Evolutionary conservation across 441 rosid species (phyloP).

Genomic region (Euphorbia celastroides): DNA sequence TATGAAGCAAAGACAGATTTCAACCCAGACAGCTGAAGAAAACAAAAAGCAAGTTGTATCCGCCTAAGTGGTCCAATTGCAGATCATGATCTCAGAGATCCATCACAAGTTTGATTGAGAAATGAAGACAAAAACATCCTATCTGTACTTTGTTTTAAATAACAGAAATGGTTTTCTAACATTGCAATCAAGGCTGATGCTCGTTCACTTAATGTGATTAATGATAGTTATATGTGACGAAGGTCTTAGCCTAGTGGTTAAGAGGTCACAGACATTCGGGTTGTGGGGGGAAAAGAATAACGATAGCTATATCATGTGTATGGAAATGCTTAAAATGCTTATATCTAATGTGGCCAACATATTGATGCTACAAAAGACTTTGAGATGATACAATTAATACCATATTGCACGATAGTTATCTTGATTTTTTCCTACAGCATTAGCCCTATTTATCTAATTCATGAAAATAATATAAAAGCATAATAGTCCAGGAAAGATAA

Average conservation of each 20-base stretch:
- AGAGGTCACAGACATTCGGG: no score
- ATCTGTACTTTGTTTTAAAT: not conserved
- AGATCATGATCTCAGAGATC: not conserved
- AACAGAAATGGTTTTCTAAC: slow-evolving; percentile 1
- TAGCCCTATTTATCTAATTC: not conserved
- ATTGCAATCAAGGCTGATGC: not conserved
- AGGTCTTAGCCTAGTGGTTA: no score
- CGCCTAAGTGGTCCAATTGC: not conserved
- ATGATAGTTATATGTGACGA: not conserved
- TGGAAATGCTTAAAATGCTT: not conserved
- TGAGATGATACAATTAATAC: not conserved
- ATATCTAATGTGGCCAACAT: not conserved
- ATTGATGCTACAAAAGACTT: not conserved
- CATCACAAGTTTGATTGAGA: not conserved
- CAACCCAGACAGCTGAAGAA: not conserved
- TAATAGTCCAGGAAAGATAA: not conserved
- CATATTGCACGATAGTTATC: not conserved
- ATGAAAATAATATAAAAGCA: not conserved
- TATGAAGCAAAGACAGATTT: not conserved
- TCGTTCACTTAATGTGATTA: not conserved
- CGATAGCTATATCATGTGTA: not conserved
- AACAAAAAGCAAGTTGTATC: not conserved
- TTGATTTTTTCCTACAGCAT: not conserved
- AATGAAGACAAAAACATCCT: not conserved
- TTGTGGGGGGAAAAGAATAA: no score